Base-by-base conservation (phyloP, 805 yeast genomes). In the Torulaspora franciscae region DNA sequence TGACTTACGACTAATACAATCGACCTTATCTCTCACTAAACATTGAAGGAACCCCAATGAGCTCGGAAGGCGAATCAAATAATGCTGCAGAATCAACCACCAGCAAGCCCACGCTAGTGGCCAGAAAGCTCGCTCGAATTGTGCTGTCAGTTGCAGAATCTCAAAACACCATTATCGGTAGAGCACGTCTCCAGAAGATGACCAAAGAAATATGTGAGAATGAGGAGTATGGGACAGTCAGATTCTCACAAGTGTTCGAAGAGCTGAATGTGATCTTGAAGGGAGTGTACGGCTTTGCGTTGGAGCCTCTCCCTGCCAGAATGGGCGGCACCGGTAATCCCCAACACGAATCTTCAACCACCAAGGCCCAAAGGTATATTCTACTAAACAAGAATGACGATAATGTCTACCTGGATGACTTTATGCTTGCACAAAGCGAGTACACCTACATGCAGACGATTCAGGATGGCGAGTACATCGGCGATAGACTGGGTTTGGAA, bases 21-120 rank as follows among this genome's bases (percentile, higher is more conserved):
- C 69, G 69, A 44, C 52, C 79, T 48, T 79, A 70, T 66, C 70
- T 71, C 37, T 84, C 77, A 3, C 71, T 77, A 23, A 70, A 69
- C 49, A 81, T 80, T 6, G 60, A 69, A 36, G 84, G 85, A 30
- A 72, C 82, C 15, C 14, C 14, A 10, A 39, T 39, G 42, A 14
- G 24, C 32, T n/a, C 36, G 25, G 14, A 19, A 11, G 37, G 33
- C 9, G 40, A 27, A n/a, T 28, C 10, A 11, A 26, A 24, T 24
- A 29, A 24, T n/a, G 35, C 34, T 27, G 11, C 28, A 8, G 43
- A 41, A 6, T 42, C 37, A 23, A 45, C 32, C 7, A 32, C 37
- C 17, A 45, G 37, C 17, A 55, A 49, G 32, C 32, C 41, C 6
- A 30, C 37, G 15, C 28, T 40, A 10, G 55, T 59, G 7, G 55